These are phyloP conservation scores for Suhomyces xylopsoci DNA, from an alignment of 805 yeast species.

Conservation along the genomic window DNA sequence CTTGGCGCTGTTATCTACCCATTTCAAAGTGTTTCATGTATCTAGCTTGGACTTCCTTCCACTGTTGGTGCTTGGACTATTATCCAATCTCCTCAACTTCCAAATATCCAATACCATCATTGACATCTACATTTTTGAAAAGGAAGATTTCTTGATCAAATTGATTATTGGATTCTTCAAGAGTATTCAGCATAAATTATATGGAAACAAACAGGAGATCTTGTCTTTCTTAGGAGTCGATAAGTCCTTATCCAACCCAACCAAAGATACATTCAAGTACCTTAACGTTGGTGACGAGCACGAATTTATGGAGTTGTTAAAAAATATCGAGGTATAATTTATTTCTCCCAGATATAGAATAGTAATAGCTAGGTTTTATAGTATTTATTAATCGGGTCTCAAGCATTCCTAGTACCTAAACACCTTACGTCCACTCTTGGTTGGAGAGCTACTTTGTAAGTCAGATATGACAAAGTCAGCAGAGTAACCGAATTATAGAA, in stretches of 20 bases:
- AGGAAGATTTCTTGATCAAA: slow-evolving; percentile 46
- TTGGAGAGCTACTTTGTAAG: too few relatives aligned
- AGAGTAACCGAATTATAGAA: too few relatives aligned
- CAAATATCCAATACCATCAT: slow-evolving; percentile 49
- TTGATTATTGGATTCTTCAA: slow-evolving; percentile 52
- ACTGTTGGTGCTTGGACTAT: slow-evolving; percentile 39
- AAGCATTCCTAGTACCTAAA: too few relatives aligned
- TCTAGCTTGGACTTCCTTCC: slow-evolving; percentile 42
- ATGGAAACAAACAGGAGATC: slow-evolving; percentile 50
- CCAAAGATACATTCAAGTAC: slow-evolving; percentile 21
- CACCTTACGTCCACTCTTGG: too few relatives aligned
- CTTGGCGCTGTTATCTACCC: slow-evolving; percentile 44
- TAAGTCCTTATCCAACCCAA: neutral
- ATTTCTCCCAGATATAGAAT: neutral
- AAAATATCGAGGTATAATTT: slow-evolving; percentile 1
- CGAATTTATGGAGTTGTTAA: slow-evolving; percentile 38
- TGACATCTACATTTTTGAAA: slow-evolving; percentile 63
- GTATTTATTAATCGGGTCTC: too few relatives aligned
- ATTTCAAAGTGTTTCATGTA: slow-evolving; percentile 45
- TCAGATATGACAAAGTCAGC: too few relatives aligned
- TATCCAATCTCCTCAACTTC: slow-evolving; percentile 44
- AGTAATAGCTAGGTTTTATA: too few relatives aligned
- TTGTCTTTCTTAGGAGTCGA: slow-evolving; percentile 25
- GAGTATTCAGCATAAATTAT: slow-evolving; percentile 46
- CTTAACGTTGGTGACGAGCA: slow-evolving; percentile 50